Percentiles rank a stretch among this genome's conserved stretches.
phyloP scores from a whole-genome alignment of 2,329 filamentous ascomycete genomes.

The Paramyrothecium roridum region DNA sequence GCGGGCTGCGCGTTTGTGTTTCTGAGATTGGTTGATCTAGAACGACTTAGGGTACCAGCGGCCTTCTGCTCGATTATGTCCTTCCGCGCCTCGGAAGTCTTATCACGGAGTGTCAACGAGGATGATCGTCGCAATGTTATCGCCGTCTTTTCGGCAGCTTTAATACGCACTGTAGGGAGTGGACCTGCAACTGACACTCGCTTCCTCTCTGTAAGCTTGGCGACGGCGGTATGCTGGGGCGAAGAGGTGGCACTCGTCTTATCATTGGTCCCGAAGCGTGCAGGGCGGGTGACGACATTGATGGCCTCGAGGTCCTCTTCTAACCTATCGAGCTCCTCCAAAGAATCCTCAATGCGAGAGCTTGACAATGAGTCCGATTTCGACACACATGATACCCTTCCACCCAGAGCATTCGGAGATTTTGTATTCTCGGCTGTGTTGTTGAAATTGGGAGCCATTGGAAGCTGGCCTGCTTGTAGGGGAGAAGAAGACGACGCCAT shows the following conservation, averaged over 20 bases:
- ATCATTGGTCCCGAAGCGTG: slow-evolving; percentile 26
- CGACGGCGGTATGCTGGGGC: neutral
- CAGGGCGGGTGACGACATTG: slow-evolving; percentile 31
- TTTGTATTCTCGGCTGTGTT: neutral
- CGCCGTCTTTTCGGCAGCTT: slow-evolving; percentile 31
- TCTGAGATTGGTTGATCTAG: slow-evolving; percentile 12
- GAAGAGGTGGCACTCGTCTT: slow-evolving; percentile 1
- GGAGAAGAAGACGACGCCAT: neutral
- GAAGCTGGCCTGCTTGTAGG: neutral
- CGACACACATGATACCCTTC: slow-evolving; percentile 30
- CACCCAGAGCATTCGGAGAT: slow-evolving; percentile 16
- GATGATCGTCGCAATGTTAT: slow-evolving; percentile 38
- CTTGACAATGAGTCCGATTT: slow-evolving; percentile 27
- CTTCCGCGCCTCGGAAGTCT: slow-evolving; percentile 11
- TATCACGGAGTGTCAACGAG: slow-evolving; percentile 34
- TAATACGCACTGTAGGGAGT: slow-evolving; percentile 38
- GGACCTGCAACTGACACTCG: slow-evolving; percentile 25
- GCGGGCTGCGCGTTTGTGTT: slow-evolving; percentile 34
- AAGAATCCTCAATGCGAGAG: slow-evolving; percentile 59
- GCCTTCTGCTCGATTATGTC: slow-evolving; percentile 9
- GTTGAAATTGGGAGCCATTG: neutral
- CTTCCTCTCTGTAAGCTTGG: slow-evolving; percentile 13
- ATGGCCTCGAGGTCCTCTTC: slow-evolving; percentile 60
- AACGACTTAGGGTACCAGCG: slow-evolving; percentile 11
- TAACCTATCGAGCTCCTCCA: slow-evolving; percentile 59